Evolutionary conservation across 1,284 basidiomycete species (phyloP).

Genomic region (Boletellus dicymbophilus): DNA sequence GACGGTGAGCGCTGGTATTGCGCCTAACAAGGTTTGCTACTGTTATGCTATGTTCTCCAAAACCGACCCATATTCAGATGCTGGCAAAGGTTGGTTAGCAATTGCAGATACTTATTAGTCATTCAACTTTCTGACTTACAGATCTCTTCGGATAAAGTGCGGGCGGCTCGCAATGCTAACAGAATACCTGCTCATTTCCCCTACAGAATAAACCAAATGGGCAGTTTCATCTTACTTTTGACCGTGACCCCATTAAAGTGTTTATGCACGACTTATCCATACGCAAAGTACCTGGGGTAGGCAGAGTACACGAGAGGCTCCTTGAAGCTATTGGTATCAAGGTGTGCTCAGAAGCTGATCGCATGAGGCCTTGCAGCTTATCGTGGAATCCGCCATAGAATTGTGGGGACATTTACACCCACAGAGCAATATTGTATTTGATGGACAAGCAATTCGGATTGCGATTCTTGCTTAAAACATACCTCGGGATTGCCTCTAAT

Average conservation of each 20-base stretch:
- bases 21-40: conserved; percentile 73
- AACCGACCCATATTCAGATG: conserved; percentile 45
- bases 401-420: conserved; percentile 83
- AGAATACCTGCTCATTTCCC: background rate
- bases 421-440: conserved; percentile 71
- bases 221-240: conserved; percentile 78
- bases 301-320: conserved; percentile 84
- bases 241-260: conserved; percentile 59
- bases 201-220: conserved; percentile 91
- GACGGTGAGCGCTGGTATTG: conserved; percentile 94
- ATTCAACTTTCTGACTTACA: conserved; percentile 36
- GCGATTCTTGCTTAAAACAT: conserved; percentile 69
- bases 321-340: conserved; percentile 86
- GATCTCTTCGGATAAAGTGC: conserved; percentile 91
- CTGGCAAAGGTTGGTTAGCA: conserved; percentile 69
- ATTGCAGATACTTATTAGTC: background rate
- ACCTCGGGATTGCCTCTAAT: conserved; percentile 87
- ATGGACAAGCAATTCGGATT: conserved; percentile 88
- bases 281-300: conserved; percentile 86
- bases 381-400: conserved; percentile 46
- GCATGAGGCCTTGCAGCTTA: background rate
- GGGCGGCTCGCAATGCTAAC: background rate
- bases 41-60: background rate
- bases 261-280: conserved; percentile 81
- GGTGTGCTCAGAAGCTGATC: conserved; percentile 40